Conservation (phyloP, 768 basidiomycete species). For the Tulasnella sp. region DNA sequence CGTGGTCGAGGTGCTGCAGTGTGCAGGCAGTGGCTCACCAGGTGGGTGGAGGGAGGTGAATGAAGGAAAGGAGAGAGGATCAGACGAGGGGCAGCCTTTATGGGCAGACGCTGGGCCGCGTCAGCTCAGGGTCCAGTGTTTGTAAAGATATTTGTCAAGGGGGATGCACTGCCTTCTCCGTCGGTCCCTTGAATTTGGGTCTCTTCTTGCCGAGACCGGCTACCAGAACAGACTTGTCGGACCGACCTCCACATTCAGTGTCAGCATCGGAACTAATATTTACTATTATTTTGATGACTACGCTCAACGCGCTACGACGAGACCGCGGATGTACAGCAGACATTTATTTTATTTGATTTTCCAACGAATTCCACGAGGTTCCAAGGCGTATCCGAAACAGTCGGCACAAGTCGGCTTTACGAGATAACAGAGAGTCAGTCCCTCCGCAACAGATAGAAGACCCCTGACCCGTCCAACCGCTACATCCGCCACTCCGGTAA, state of each 20-base stretch:
- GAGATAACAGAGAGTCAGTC: slow-evolving; percentile 9
- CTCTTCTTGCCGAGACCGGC: not conserved
- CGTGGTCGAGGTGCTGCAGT: not conserved
- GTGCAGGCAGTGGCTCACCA: slow-evolving; percentile 4
- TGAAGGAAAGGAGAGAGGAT: not conserved
- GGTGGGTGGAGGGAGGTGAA: slow-evolving; percentile 9
- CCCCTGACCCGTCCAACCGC: not conserved
- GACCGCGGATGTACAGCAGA: not conserved
- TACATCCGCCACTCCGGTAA: slow-evolving; percentile 3
- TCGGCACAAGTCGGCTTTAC: slow-evolving; percentile 11
- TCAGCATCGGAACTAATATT: not conserved
- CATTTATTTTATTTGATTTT: not conserved
- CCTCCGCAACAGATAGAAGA: slow-evolving; percentile 1
- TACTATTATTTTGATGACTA: not conserved
- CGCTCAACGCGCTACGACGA: not conserved
- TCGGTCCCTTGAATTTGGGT: not conserved
- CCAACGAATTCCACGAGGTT: not conserved
- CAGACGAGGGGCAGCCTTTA: not conserved
- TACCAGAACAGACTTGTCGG: not conserved
- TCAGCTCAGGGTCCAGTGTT: slow-evolving; percentile 1
- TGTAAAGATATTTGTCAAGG: not conserved
- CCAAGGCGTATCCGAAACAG: not conserved
- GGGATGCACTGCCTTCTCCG: not conserved
- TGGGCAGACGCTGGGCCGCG: not conserved
- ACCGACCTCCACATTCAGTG: not conserved